These are phyloP conservation scores for Corynespora cassiicola DNA, from an alignment of 2,329 filamentous ascomycete genomes.

Conservation along the genomic window DNA sequence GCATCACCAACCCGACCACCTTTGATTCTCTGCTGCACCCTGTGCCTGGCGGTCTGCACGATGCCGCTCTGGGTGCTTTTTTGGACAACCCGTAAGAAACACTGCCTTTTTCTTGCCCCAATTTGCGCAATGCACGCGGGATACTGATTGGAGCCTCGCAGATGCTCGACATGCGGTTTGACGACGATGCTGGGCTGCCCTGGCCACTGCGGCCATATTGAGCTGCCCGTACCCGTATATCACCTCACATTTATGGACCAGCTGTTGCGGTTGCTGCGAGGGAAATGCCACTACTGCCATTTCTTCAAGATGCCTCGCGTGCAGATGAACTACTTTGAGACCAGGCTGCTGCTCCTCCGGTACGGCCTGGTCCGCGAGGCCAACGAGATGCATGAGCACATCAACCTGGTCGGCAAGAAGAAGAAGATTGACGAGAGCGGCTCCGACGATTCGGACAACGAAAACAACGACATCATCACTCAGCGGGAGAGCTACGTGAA, in stretches of 20 bases:
- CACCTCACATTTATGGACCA: constrained; percentile 98
- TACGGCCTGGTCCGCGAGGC: constrained; percentile 80
- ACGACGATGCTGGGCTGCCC: constrained; percentile 77
- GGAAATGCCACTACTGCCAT: constrained; percentile 91
- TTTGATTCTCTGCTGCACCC: constrained; percentile 92
- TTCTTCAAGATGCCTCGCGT: constrained; percentile 80
- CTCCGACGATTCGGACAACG: constrained; percentile 67
- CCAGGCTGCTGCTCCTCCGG: constrained; percentile 85
- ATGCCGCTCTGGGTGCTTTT: constrained; percentile 89
- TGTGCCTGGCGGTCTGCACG: constrained; percentile 88
- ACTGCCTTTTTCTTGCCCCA: too few relatives aligned
- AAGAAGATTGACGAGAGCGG: constrained; percentile 56
- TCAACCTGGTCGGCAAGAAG: constrained; percentile 50
- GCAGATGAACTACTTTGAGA: constrained; percentile 78
- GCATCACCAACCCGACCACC: constrained; percentile 91
- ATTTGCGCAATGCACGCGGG: too few relatives aligned
- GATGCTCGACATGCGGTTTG: constrained; percentile 91
- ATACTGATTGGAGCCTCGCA: constrained; percentile 45
- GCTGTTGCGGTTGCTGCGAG: constrained; percentile 80
- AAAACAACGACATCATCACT: constrained; percentile 63
- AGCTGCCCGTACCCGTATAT: constrained; percentile 90
- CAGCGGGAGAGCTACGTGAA: constrained; percentile 74
- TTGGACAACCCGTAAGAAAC: constrained; percentile 76
- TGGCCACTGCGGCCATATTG: constrained; percentile 93
- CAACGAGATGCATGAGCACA: constrained; percentile 54